A percentile compares a stretch with the other conserved stretches of the same genome.
phyloP scores from a whole-genome alignment of 768 basidiomycete genomes.

The Termitomyces sp. region DNA sequence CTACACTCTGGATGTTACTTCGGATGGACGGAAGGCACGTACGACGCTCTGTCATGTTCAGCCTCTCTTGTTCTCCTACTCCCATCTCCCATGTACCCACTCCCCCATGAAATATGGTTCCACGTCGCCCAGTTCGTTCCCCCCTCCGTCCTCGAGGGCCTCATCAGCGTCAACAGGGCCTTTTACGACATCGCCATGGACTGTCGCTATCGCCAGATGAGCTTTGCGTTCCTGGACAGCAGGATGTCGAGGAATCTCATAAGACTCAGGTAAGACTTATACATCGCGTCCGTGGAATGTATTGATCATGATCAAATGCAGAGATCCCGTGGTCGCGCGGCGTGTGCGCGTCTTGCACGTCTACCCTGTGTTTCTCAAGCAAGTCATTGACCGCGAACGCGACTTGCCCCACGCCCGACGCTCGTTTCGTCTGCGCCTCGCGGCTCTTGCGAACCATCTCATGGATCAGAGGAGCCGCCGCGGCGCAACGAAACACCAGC shows the following conservation, averaged over 20 bases:
- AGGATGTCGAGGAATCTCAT: conserved; percentile 36
- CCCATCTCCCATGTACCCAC: conserved; percentile 7
- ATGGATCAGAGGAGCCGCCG: conserved; percentile 23
- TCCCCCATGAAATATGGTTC: conserved; percentile 26
- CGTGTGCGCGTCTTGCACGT: conserved; percentile 43
- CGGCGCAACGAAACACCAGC: conserved; percentile 15
- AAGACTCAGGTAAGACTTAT: conserved; percentile 28
- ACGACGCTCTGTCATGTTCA: conserved; percentile 5
- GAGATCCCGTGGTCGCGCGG: conserved; percentile 43
- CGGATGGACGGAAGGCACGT: background rate
- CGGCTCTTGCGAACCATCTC: conserved; percentile 28
- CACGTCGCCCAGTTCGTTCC: conserved; percentile 25
- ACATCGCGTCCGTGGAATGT: background rate
- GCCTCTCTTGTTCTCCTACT: conserved; percentile 1
- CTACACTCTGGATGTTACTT: background rate
- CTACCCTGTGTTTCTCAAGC: conserved; percentile 43
- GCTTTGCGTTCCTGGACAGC: conserved; percentile 42
- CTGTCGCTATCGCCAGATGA: conserved; percentile 41
- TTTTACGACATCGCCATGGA: conserved; percentile 36
- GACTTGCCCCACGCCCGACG: conserved; percentile 2
- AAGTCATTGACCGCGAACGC: conserved; percentile 26
- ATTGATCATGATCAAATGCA: conserved; percentile 12
- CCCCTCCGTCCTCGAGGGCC: conserved; percentile 10
- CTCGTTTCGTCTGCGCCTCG: conserved; percentile 24
- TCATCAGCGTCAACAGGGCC: conserved; percentile 20